Percentiles rank a stretch among this genome's conserved stretches.
Conservation (phyloP, 2,329 filamentous ascomycete genomes). For the Allantophomopsis cytisporea region DNA sequence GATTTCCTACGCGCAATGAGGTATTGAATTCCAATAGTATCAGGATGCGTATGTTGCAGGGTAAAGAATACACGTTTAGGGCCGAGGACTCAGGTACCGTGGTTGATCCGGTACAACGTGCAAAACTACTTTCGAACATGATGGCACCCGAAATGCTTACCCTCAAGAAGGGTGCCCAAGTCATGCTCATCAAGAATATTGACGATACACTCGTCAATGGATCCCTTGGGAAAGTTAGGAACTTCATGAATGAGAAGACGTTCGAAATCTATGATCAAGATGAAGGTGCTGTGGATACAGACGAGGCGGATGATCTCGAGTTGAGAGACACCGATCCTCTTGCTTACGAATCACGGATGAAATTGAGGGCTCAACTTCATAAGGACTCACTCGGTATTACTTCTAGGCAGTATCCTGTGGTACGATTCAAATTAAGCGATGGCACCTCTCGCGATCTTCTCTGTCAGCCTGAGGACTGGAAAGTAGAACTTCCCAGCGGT, state of each 20-base stretch:
- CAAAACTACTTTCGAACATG: slow-evolving; percentile 74
- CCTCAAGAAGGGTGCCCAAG: slow-evolving; percentile 84
- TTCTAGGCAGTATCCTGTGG: slow-evolving; percentile 60
- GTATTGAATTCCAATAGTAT: slow-evolving; percentile 76
- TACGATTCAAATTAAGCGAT: slow-evolving; percentile 70
- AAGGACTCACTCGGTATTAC: slow-evolving; percentile 30
- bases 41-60: slow-evolving; percentile 60
- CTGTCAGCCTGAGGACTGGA: slow-evolving; percentile 84
- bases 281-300: slow-evolving; percentile 36
- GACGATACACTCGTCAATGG: slow-evolving; percentile 91
- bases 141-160: slow-evolving; percentile 77
- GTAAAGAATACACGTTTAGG: slow-evolving; percentile 54
- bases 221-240: slow-evolving; percentile 73
- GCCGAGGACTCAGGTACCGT: slow-evolving; percentile 61
- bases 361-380: slow-evolving; percentile 28
- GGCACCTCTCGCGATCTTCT: slow-evolving; percentile 65
- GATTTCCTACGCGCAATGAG: slow-evolving; percentile 79
- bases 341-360: slow-evolving; percentile 22
- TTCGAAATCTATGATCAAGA: slow-evolving; percentile 44
- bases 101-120: slow-evolving; percentile 50
- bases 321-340: slow-evolving; percentile 21
- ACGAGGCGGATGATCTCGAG: slow-evolving; percentile 29
- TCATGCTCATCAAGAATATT: slow-evolving; percentile 99
- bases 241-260: slow-evolving; percentile 59
- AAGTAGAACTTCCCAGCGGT: slow-evolving; percentile 89